A percentile compares a stretch with the other conserved stretches of the same genome.
These are phyloP conservation scores for Uromyces viciae-fabae DNA, from an alignment of 1,284 basidiomycete genomes.

Conservation along the genomic window DNA sequence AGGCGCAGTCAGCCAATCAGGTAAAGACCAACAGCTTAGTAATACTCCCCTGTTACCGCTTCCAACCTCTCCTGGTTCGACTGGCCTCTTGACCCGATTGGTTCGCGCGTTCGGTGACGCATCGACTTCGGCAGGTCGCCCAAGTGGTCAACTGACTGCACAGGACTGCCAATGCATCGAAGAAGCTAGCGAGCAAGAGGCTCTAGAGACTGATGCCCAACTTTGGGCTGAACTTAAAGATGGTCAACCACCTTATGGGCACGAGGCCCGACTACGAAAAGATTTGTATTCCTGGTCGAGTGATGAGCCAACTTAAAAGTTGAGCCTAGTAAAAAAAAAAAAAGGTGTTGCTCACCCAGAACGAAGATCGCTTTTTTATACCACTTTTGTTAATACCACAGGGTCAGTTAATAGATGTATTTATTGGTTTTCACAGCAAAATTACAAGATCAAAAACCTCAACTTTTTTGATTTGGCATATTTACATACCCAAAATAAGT, in stretches of 20 bases:
- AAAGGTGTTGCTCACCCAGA: too few species aligned
- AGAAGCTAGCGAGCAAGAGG: slow-evolving; percentile 14
- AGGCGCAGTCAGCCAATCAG: too few species aligned
- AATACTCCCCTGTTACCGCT: background rate
- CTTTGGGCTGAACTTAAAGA: slow-evolving; percentile 20
- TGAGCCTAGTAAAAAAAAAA: too few species aligned
- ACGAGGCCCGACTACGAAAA: background rate
- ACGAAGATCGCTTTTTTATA: too few species aligned
- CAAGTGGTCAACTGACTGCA: background rate
- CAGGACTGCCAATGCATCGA: background rate
- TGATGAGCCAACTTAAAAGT: background rate
- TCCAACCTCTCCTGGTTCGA: background rate
- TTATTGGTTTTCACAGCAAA: too few species aligned
- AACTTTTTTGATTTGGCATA: too few species aligned
- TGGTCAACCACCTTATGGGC: slow-evolving; percentile 20
- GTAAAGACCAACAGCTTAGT: background rate
- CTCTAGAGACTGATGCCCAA: slow-evolving; percentile 11
- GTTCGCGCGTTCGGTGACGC: slow-evolving; percentile 14
- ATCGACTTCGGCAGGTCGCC: background rate
- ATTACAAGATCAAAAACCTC: too few species aligned
- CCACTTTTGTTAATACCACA: too few species aligned
- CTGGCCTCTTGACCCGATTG: slow-evolving; percentile 16
- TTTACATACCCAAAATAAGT: too few species aligned
- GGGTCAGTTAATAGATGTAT: too few species aligned
- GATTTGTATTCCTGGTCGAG: slow-evolving; percentile 19